Evolutionary conservation across 2,329 filamentous ascomycete species (phyloP).

Genomic region (Ophiostoma himal-ulmi): DNA sequence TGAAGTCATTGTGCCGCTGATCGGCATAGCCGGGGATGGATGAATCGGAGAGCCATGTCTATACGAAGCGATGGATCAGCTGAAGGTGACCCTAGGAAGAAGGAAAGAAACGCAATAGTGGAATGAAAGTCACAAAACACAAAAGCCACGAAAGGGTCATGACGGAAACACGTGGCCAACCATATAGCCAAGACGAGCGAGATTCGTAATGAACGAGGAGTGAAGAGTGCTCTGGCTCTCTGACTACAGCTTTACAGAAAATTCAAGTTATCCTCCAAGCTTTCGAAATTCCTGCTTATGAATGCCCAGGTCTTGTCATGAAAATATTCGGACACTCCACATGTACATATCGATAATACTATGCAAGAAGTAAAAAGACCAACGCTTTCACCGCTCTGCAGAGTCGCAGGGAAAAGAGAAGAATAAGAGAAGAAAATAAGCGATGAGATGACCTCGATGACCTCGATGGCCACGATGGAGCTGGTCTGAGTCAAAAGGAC

Average conservation of each 20-base stretch:
- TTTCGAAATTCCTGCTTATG: background rate
- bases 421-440: background rate
- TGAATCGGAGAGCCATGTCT: slow-evolving; percentile 6
- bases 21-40: background rate
- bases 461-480: background rate
- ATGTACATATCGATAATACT: background rate
- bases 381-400: background rate
- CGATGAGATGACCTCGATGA: background rate
- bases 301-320: background rate
- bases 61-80: background rate
- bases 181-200: background rate
- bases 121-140: background rate
- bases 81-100: background rate
- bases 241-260: background rate
- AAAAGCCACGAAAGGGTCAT: background rate
- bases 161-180: background rate
- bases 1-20: background rate
- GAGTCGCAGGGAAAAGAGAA: background rate
- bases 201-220: background rate
- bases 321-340: background rate
- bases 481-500: slow-evolving; percentile 7
- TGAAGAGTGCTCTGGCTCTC: background rate
- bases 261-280: background rate
- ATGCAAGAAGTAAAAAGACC: background rate
- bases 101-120: background rate